These are phyloP conservation scores for Flaveria trinervia DNA, from an alignment of 129 eudicot species.

Conservation along the genomic window DNA sequence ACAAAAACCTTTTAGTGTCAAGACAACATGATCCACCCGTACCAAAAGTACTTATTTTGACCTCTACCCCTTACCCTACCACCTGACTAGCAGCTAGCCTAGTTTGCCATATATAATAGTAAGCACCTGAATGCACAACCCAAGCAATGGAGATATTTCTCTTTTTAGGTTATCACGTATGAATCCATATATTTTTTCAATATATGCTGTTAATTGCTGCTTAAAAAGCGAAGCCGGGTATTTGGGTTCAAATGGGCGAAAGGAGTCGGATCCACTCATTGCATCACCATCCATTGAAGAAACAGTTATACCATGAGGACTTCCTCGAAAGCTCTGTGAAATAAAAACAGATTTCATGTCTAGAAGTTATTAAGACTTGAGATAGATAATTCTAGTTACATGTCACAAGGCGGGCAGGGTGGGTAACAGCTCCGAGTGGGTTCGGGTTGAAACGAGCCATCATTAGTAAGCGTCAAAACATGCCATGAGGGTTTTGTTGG, in stretches of 20 bases:
- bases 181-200: slow-evolving; percentile 87
- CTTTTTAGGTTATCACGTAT: slow-evolving; percentile 79
- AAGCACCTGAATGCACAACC: slow-evolving; percentile 88
- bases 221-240: slow-evolving; percentile 91
- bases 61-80: not conserved
- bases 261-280: slow-evolving; percentile 47
- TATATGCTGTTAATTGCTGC: slow-evolving; percentile 89
- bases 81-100: not conserved
- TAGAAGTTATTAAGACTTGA: not conserved
- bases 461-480: not conserved
- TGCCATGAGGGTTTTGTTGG: not conserved
- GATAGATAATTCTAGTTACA: not conserved
- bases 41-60: not conserved
- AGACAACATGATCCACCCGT: not conserved
- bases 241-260: slow-evolving; percentile 69
- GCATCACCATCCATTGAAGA: slow-evolving; percentile 49
- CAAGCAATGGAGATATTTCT: slow-evolving; percentile 89
- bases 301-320: slow-evolving; percentile 66
- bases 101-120: not conserved
- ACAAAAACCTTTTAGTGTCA: not conserved
- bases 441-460: not conserved
- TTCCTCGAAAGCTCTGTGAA: slow-evolving; percentile 86
- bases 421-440: not conserved
- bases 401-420: not conserved
- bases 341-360: not conserved